phyloP scores from a whole-genome alignment of 208 protist genomes.

The Polymyxa betae region DNA sequence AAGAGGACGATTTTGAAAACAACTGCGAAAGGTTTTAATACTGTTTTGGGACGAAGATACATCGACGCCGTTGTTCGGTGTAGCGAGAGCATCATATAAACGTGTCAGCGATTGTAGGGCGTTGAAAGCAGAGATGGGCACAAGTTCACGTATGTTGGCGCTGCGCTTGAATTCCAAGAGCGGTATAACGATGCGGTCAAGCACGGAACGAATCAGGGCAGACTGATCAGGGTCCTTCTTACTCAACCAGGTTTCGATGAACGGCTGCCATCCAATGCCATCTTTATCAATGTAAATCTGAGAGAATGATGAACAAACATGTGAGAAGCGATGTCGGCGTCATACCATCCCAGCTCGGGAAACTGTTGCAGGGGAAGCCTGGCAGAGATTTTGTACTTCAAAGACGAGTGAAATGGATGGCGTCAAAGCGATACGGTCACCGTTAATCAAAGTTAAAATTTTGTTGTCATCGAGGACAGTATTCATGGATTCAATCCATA shows the following conservation, averaged over 20 bases:
- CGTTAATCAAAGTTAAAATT: slow-evolving; percentile 96
- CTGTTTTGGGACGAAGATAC: background rate
- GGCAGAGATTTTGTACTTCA: slow-evolving; percentile 94
- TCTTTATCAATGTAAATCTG: background rate
- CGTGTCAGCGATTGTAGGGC: slow-evolving; percentile 86
- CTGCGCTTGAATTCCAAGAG: slow-evolving; percentile 76
- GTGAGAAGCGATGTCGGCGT: slow-evolving; percentile 74
- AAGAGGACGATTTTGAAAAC: background rate
- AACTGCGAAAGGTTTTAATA: background rate
- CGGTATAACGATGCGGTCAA: slow-evolving; percentile 80
- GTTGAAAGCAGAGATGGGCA: slow-evolving; percentile 83
- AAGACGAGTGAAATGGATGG: slow-evolving; percentile 94
- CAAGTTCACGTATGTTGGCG: slow-evolving; percentile 83
- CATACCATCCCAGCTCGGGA: slow-evolving; percentile 97
- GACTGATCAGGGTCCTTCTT: slow-evolving; percentile 53
- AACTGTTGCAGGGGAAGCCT: slow-evolving; percentile 97
- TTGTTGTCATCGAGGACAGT: slow-evolving; percentile 99
- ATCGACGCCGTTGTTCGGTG: slow-evolving; percentile 74
- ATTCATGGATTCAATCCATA: slow-evolving; percentile 99
- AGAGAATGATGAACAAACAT: background rate
- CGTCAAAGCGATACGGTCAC: slow-evolving; percentile 94
- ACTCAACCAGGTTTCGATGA: slow-evolving; percentile 86
- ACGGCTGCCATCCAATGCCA: slow-evolving; percentile 82
- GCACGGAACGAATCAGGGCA: slow-evolving; percentile 77
- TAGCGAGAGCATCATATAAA: slow-evolving; percentile 92